Evolutionary conservation across 1,284 basidiomycete species (phyloP), one percentile per base, ranked within the genome.

Genomic region (Blastosporella zonata): DNA sequence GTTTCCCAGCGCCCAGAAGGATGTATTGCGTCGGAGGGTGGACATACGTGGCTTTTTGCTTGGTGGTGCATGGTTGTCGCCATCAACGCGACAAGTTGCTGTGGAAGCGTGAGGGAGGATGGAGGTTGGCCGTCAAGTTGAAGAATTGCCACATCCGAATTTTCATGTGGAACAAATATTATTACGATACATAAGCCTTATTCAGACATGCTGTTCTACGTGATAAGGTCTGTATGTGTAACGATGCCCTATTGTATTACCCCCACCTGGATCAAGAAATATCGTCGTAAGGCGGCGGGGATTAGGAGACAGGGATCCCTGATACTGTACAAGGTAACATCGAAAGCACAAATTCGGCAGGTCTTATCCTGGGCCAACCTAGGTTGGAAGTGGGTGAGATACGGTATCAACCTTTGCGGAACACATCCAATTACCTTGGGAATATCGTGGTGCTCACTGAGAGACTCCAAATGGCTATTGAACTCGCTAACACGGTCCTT

Each of bases 401-500:
- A 12, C 20, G 42, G 50, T 17, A 52, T 42, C 17, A 46, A 35
- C 1, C 25, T 18, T 15, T 43, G 25, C 52, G 51, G 54, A 54
- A 53, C 45, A 58, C 52, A 53, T 53, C 34, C n/a, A 34, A 55
- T 51, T 62, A 87, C 91, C 76, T 93, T 93, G 34, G 92, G 92
- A 59, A 95, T 93, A 65, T 95, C 92, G 65, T 95, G 90, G 74
- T 95, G 93, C 71, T 95, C 92, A 63, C 87, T 90, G 51, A 97
- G 79, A 43, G 80, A 74, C 65, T 95, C 94, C 6, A 99, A 75
- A 64, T 97, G 91, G 25, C 79, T 65, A 66, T 99, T 99, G 63
- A 94, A 92, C 62, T 94, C 90, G 52, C 83, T 84, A 18, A 99
- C 94, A 42, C 94, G 86, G 54, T 99, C 96, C 70, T 97, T 97